These are phyloP conservation scores for Penicillium sp. DNA, from an alignment of 2,329 filamentous ascomycete species.

Conservation along the genomic window DNA sequence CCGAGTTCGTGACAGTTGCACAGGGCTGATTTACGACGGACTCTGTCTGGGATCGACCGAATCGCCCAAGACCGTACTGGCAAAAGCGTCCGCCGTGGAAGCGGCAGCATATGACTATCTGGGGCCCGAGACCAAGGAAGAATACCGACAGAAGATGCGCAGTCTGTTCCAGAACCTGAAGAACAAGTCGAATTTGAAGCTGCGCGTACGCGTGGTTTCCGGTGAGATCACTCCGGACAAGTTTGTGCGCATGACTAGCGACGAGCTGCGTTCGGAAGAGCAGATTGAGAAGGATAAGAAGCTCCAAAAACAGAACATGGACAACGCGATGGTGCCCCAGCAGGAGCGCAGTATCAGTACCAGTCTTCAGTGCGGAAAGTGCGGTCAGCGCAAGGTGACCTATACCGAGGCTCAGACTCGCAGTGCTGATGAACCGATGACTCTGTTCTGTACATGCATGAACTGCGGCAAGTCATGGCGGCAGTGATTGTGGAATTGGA, in stretches of 20 bases:
- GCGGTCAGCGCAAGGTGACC: slow-evolving; percentile 88
- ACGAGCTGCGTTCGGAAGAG: slow-evolving; percentile 86
- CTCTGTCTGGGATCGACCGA: slow-evolving; percentile 67
- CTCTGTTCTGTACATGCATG: slow-evolving; percentile 49
- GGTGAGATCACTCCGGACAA: slow-evolving; percentile 68
- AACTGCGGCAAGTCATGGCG: slow-evolving; percentile 50
- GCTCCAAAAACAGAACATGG: slow-evolving; percentile 90
- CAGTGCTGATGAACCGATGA: slow-evolving; percentile 84
- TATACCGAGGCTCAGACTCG: slow-evolving; percentile 96
- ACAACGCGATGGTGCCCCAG: slow-evolving; percentile 91
- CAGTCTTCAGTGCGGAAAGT: slow-evolving; percentile 85
- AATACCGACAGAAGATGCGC: slow-evolving; percentile 85
- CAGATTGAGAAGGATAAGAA: slow-evolving; percentile 72
- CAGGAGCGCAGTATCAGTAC: slow-evolving; percentile 87
- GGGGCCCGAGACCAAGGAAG: slow-evolving; percentile 65
- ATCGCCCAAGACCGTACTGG: slow-evolving; percentile 64
- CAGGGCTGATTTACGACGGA: slow-evolving; percentile 92
- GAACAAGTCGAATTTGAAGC: slow-evolving; percentile 77
- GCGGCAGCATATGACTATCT: slow-evolving; percentile 68
- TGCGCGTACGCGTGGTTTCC: slow-evolving; percentile 72
- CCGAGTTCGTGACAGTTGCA: slow-evolving; percentile 73
- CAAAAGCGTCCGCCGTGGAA: slow-evolving; percentile 69
- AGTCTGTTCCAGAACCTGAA: slow-evolving; percentile 94
- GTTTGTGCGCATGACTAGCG: slow-evolving; percentile 83
- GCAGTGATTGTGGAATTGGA: slow-evolving; percentile 28